Base-by-base conservation (phyloP, 305 asterid genomes). In the Solanum hybrid region DNA sequence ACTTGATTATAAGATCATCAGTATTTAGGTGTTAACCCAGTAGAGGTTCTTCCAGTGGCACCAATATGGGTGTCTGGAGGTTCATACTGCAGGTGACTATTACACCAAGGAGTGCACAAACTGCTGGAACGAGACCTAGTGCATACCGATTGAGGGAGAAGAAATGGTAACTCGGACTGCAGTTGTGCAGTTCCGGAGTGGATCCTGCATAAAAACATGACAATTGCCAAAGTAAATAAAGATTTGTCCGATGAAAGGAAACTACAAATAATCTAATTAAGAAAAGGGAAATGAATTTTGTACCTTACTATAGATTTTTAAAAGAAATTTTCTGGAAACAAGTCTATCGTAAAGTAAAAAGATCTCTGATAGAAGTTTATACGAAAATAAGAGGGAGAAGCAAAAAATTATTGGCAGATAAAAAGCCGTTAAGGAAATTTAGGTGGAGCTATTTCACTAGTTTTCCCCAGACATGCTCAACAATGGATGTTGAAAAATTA, bases 51-150 rank as follows among this genome's bases (percentile, higher is more conserved):
- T 66, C 45, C 86, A 93, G 64, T 72, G 92, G 94, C 36, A 38
- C 17, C 81, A 89, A 88, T 14, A 90, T 75, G 76, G 93, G 91
- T 1, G 92, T 92, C 4, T 92, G 93, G 69, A 96, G 91, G 86
- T 94, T 89, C 96, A 96, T 94, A 89, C 90, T 91, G 81, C 92
- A 95, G 75, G 98, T 95, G 77, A 94, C 95, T 26, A 93, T 69
- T 69, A 94, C 94, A 34, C 98, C 98, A 27, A 89, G 26, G 36
- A 94, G 91, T 10, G 98, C 94, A 89, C 96, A 94, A 2, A 92
- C 26, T 13, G 96, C 94, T 26, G 98, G 98, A 88, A 95, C 92
- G 8, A 96, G 93, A 27, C 98, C 98, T 29, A 95, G 85, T 22
- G 96, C 98, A 72, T 86, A 92, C 91, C 97, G 92, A 27, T 94